These are phyloP conservation scores for Candida corydali DNA, from an alignment of 805 yeast species.

Conservation along the genomic window DNA sequence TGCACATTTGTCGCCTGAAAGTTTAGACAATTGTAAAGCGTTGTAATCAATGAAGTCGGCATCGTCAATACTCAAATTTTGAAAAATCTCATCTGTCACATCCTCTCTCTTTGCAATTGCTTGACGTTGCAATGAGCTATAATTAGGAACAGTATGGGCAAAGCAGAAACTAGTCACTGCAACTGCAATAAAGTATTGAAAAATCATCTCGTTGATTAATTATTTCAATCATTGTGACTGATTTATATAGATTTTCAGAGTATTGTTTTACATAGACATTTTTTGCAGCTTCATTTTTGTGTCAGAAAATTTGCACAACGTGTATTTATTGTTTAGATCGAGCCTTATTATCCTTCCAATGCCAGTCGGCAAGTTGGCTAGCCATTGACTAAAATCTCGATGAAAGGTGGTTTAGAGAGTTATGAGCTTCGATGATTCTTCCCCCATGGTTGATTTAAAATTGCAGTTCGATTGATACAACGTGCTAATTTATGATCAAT, in stretches of 20 bases:
- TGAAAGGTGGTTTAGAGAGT: too few species aligned
- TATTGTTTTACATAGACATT: too few species aligned
- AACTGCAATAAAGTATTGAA: too few species aligned
- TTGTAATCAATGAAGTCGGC: constrained; percentile 26
- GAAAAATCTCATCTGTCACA: constrained; percentile 21
- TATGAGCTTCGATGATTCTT: too few species aligned
- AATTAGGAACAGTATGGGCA: constrained; percentile 3
- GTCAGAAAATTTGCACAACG: neutral
- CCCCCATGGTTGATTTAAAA: too few species aligned
- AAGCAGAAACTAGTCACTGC: neutral
- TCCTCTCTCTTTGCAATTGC: constrained; percentile 12
- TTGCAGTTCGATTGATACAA: too few species aligned
- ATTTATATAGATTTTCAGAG: too few species aligned
- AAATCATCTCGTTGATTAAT: too few species aligned
- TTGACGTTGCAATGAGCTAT: constrained; percentile 27
- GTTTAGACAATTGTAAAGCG: constrained; percentile 21
- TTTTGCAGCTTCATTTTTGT: neutral
- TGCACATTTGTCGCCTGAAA: constrained; percentile 31
- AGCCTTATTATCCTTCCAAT: neutral
- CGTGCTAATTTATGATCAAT: too few species aligned
- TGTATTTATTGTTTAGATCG: neutral
- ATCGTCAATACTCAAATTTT: constrained; percentile 19
- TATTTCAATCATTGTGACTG: too few species aligned
- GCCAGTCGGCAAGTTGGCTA: neutral
- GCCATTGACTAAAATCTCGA: too few species aligned